Conservation (phyloP, 371 early-diverging fungal genomes). For the Lichtheimia ornata region DNA sequence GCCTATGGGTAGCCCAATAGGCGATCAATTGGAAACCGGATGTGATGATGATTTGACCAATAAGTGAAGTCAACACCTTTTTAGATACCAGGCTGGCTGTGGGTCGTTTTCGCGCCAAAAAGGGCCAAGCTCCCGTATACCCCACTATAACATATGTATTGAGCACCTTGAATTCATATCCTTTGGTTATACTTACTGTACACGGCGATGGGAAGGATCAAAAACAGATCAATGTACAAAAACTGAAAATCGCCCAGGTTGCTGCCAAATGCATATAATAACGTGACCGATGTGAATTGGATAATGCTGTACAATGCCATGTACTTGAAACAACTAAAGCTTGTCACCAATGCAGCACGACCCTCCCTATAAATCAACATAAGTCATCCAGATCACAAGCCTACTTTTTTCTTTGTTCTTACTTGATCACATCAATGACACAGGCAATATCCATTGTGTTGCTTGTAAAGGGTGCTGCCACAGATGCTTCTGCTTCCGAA, state of each 20-base stretch:
- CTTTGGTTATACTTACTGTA: slow-evolving; percentile 56
- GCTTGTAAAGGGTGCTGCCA: slow-evolving; percentile 98
- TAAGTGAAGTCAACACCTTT: slow-evolving; percentile 86
- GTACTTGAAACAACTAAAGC: slow-evolving; percentile 97
- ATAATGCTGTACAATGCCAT: slow-evolving; percentile 93
- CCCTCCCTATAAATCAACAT: slow-evolving; percentile 76
- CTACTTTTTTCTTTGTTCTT: slow-evolving; percentile 16
- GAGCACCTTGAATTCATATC: too few species aligned
- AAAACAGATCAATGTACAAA: slow-evolving; percentile 85
- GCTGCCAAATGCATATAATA: slow-evolving; percentile 84
- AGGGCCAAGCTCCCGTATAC: slow-evolving; percentile 79
- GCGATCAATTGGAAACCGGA: slow-evolving; percentile 74
- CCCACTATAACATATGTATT: slow-evolving; percentile 56
- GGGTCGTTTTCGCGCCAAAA: slow-evolving; percentile 78
- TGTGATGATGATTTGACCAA: slow-evolving; percentile 86
- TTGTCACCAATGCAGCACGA: slow-evolving; percentile 96
- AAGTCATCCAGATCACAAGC: background rate
- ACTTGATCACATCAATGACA: slow-evolving; percentile 88
- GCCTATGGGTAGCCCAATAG: slow-evolving; percentile 70
- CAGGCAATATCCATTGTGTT: slow-evolving; percentile 87
- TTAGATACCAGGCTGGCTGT: slow-evolving; percentile 92
- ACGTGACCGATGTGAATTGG: slow-evolving; percentile 88
- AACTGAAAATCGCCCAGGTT: slow-evolving; percentile 94
- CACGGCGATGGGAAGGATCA: slow-evolving; percentile 91
- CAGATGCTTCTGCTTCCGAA: slow-evolving; percentile 96